Percentiles rank a stretch among this genome's conserved stretches.
These are phyloP conservation scores for Pneumocystis murina DNA, from an alignment of 1,139 yeast genomes.

Conservation along the genomic window DNA sequence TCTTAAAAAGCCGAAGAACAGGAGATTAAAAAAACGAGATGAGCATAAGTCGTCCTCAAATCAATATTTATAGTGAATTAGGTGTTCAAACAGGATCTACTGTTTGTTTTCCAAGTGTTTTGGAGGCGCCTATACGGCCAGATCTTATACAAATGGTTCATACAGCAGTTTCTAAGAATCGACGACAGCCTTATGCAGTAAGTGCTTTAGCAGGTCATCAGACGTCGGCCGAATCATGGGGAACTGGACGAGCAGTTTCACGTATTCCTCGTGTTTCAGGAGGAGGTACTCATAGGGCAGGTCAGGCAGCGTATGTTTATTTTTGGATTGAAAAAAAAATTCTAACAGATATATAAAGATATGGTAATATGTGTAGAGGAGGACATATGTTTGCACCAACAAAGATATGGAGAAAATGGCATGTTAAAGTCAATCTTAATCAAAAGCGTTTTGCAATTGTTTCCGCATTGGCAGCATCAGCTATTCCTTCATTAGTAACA, in stretches of 20 bases:
- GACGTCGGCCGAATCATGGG: constrained; percentile 99
- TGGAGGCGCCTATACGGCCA: constrained; percentile 99
- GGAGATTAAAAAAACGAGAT: background rate
- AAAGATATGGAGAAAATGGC: constrained; percentile 99
- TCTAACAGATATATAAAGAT: background rate
- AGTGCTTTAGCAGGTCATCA: constrained; percentile 99
- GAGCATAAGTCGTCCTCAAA: constrained; percentile 23
- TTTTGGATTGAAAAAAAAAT: too few species aligned
- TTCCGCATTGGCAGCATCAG: constrained; percentile 98
- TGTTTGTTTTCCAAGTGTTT: constrained; percentile 94
- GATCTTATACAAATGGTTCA: constrained; percentile 98
- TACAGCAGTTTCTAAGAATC: constrained; percentile 98
- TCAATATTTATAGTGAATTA: constrained; percentile 76
- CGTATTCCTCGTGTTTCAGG: constrained; percentile 99
- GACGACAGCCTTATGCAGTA: constrained; percentile 99
- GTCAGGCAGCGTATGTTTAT: constrained; percentile 74
- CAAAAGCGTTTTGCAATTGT: constrained; percentile 99
- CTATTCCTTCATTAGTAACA: constrained; percentile 93
- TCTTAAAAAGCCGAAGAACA: background rate
- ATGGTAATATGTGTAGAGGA: constrained; percentile 99
- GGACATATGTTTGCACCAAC: constrained; percentile 99
- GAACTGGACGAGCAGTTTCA: constrained; percentile 99
- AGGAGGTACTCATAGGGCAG: constrained; percentile 99
- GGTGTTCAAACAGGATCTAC: constrained; percentile 79
- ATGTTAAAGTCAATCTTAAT: constrained; percentile 99